Conservation (phyloP, 2,329 filamentous ascomycete genomes). For the Penicillium sp. region DNA sequence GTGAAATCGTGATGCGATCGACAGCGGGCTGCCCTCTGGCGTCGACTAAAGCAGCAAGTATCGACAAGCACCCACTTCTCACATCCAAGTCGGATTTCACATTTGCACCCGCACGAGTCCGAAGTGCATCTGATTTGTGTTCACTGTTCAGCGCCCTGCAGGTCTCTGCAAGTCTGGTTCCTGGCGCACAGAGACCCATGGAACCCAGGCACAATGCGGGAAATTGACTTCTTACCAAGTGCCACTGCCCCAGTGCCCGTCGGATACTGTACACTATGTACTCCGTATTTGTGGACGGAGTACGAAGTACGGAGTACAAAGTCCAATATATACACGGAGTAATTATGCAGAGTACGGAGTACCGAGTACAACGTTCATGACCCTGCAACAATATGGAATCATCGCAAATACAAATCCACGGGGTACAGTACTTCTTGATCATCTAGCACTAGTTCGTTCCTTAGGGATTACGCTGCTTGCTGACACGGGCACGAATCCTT, state of each 20-base stretch:
- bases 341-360: not conserved
- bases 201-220: not conserved
- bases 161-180: constrained; percentile 16
- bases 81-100: not conserved
- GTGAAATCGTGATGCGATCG: constrained; percentile 8
- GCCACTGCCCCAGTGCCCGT: too few relatives aligned
- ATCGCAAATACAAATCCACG: not conserved
- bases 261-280: not conserved
- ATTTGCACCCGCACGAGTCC: too few relatives aligned
- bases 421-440: not conserved
- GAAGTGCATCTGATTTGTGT: constrained; percentile 3
- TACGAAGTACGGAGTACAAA: not conserved
- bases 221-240: not conserved
- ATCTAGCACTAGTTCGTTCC: not conserved
- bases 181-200: constrained; percentile 21
- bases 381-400: not conserved
- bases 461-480: not conserved
- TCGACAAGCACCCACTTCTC: constrained; percentile 26
- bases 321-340: not conserved
- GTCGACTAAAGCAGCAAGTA: constrained; percentile 22
- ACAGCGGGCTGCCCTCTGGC: not conserved
- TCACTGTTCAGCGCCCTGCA: not conserved
- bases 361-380: too few relatives aligned
- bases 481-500: constrained; percentile 3
- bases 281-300: not conserved